Evolutionary conservation across 139 green algal species (phyloP).

Genomic region (Coccomyxa sp.): DNA sequence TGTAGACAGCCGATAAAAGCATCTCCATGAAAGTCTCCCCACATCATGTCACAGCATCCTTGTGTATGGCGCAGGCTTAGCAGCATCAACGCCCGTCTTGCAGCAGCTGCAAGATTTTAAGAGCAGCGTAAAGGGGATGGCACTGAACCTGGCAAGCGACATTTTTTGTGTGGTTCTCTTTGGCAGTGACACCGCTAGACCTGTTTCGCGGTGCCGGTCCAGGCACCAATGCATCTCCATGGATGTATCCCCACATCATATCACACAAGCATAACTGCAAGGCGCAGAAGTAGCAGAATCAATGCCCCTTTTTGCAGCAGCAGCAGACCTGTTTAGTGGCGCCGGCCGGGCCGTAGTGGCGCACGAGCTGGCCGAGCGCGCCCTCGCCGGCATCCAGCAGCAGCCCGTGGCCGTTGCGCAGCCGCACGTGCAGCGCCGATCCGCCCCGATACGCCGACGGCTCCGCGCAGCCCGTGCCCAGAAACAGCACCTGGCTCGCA

Average conservation of each 20-base stretch:
- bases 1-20: no score
- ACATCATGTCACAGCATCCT: no score
- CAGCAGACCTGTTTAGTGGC: conserved; percentile 28
- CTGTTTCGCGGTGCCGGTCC: no score
- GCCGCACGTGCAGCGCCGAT: conserved; percentile 49
- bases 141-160: conserved; percentile 86
- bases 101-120: conserved; percentile 75
- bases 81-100: no score
- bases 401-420: conserved; percentile 19
- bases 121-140: conserved; percentile 81
- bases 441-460: conserved; percentile 73
- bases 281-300: not conserved
- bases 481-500: conserved; percentile 48
- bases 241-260: no score
- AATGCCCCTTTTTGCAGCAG: not conserved
- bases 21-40: no score
- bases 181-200: conserved; percentile 69
- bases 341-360: conserved; percentile 25
- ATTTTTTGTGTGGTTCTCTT: conserved; percentile 91
- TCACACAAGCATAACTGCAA: not conserved
- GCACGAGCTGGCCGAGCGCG: conserved; percentile 46
- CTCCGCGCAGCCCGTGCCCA: conserved; percentile 81
- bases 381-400: conserved; percentile 82
- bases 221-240: no score
- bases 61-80: no score